phyloP scores from a whole-genome alignment of 1,284 basidiomycete genomes.

The Bjerkandera adusta region DNA sequence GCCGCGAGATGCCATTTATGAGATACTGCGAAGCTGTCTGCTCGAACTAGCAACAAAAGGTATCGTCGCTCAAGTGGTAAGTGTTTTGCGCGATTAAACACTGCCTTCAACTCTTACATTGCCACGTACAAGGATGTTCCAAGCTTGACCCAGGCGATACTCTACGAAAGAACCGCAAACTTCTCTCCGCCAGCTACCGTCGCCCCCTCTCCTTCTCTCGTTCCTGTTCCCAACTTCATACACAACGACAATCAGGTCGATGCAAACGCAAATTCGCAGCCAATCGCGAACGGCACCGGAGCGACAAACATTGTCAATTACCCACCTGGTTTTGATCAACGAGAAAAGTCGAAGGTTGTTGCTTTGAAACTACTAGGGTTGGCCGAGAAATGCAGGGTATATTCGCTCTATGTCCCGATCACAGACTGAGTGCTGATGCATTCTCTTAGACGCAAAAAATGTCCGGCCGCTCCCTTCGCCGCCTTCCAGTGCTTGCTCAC shows the following conservation, averaged over 20 bases:
- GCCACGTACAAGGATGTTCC: slow-evolving; percentile 52
- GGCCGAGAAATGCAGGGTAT: slow-evolving; percentile 72
- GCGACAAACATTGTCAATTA: no score
- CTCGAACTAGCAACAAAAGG: slow-evolving; percentile 76
- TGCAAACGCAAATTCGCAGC: no score
- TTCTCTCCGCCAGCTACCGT: slow-evolving; percentile 17
- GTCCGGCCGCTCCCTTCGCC: slow-evolving; percentile 87
- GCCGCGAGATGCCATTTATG: slow-evolving; percentile 88
- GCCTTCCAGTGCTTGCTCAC: slow-evolving; percentile 90
- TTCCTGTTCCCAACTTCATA: slow-evolving; percentile 23
- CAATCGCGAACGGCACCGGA: slow-evolving; percentile 11
- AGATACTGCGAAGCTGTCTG: slow-evolving; percentile 86
- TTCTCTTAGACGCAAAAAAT: slow-evolving; percentile 70
- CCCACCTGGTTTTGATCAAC: slow-evolving; percentile 33
- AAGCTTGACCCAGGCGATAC: slow-evolving; percentile 55
- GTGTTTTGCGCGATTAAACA: slow-evolving; percentile 22
- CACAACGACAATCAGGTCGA: no score
- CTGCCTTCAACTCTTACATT: slow-evolving; percentile 3
- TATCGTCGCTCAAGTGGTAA: slow-evolving; percentile 62
- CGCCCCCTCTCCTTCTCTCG: neutral
- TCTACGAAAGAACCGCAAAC: slow-evolving; percentile 45
- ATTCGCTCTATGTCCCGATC: no score
- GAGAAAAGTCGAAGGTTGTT: slow-evolving; percentile 47
- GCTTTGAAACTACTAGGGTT: slow-evolving; percentile 64
- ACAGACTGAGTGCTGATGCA: no score